Percentiles rank a stretch among this genome's conserved stretches.
These are phyloP conservation scores for Trichophyton mentagrophytes DNA, from an alignment of 2,329 filamentous ascomycete species.

Conservation along the genomic window DNA sequence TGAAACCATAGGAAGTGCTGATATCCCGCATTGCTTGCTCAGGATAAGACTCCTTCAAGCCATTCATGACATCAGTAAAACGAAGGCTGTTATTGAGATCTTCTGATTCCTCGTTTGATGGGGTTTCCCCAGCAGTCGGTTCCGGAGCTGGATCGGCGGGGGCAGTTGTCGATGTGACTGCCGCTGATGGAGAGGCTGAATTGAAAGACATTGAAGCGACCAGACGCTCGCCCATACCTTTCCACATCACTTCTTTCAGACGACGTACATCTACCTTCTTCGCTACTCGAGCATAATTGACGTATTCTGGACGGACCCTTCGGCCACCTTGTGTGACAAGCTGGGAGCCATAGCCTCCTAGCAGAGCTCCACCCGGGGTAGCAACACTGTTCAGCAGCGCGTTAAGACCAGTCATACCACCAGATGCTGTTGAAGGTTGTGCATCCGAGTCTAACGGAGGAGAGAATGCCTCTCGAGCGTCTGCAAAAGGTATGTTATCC, in stretches of 20 bases:
- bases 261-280: constrained; percentile 55
- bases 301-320: constrained; percentile 49
- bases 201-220: constrained; percentile 24
- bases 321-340: constrained; percentile 48
- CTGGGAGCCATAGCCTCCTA: constrained; percentile 49
- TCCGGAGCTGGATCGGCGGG: not conserved
- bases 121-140: constrained; percentile 10
- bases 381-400: constrained; percentile 30
- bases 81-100: constrained; percentile 46
- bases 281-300: constrained; percentile 52
- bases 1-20: constrained; percentile 86
- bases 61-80: constrained; percentile 88
- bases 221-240: constrained; percentile 42
- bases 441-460: constrained; percentile 26
- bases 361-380: constrained; percentile 29
- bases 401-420: constrained; percentile 26
- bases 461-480: constrained; percentile 38
- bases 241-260: constrained; percentile 54
- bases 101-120: constrained; percentile 21
- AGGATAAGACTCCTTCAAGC: constrained; percentile 72
- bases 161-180: constrained; percentile 5
- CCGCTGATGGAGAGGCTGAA: constrained; percentile 13
- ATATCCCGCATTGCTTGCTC: constrained; percentile 83
- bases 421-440: constrained; percentile 20
- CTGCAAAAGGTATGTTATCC: constrained; percentile 36